Evolutionary conservation across 768 basidiomycete genomes (phyloP), one percentile per base, ranked within the genome.

Genomic region (Termitomyces heimii): DNA sequence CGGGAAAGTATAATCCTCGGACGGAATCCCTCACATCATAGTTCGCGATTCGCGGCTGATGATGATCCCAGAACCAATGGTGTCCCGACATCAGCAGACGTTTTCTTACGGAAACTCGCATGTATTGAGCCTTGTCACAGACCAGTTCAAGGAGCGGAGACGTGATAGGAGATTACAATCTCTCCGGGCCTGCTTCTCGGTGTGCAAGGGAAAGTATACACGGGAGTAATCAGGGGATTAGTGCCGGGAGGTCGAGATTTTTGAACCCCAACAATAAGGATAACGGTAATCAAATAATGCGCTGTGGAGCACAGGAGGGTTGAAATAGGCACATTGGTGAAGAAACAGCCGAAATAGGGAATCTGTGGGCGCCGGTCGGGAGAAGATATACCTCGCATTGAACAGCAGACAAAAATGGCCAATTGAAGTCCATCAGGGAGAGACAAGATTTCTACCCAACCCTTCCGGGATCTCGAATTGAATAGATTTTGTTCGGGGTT

Each of bases 11-110:
- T 14, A n/a, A 43, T 31, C 40, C 10, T 42, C 20, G 40, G 50
- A 40, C 50, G 37, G 50, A n/a, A 37, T 52, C 50, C n/a, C 53
- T 43, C 53, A 35, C 43, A 44, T 45, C 43, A 54, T 45, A 54
- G 32, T 54, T 54, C 53, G 53, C 43, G 53, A 54, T 43, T 54
- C 53, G 53, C 53, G 53, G 53, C 24, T 44, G 42, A 54, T 54
- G 53, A 44, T 43, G 29, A 20, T 18, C 16, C 26, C 14, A 54
- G 20, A 26, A 32, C 22, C 42, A 54, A 22, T 14, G 18, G 18
- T 8, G 13, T 22, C 13, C 46, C n/a, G n/a, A 48, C 32, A 31
- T 29, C n/a, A n/a, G 29, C 46, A 48, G n/a, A 20, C 32, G 12
- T 31, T 31, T 28, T 48, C 29, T 13, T n/a, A 26, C 5, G 2